Evolutionary conservation across 106 monocot genomes (phyloP), one percentile per base, ranked within the genome.

Genomic region (Acorus gramineus): DNA sequence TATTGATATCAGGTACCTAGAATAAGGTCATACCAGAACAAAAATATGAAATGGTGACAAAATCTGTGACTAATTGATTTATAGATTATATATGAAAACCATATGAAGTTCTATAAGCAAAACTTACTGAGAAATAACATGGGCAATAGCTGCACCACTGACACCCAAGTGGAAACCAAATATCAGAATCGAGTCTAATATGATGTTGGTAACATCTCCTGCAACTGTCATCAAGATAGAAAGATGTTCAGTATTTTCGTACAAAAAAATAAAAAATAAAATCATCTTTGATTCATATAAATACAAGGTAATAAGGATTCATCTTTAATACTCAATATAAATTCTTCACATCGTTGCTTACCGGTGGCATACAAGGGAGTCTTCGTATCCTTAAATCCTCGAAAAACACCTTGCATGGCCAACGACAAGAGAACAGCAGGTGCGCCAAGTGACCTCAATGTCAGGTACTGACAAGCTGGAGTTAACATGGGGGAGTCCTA

Each of bases 71-170:
- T 28, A 28, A 28, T 28, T 1, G 28, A 28, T 28, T 28, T 54
- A 61, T 14, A 59, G 44, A 57, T 50, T 42, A 54, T 52, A 65
- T 14, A 52, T 2, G 68, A 8, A 43, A 43, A 14, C 12, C 8
- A 47, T 8, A 6, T 49, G 6, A 14, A 56, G 55, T 11, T 48
- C 13, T 44, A 62, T n/a, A 53, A 8, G 42, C 52, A 65, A 14
- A 42, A 80, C 87, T 77, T 83, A 87, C 87, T 87, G 87, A 75
- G 87, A 87, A 60, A 87, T 77, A 77, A 87, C 87, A 80, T 87
- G 87, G 2, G 87, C 80, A 78, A 87, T 80, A 46, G 87, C 87
- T 68, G 87, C 87, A 78, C 87, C 87, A 56, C 79, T 83, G 64
- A 87, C 87, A 49, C 87, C 87, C 55, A 83, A 69, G 44, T 64